Evolutionary conservation across 2,329 filamentous ascomycete species (phyloP), one percentile per base, ranked within the genome.

Genomic region (Beauveria sp.): DNA sequence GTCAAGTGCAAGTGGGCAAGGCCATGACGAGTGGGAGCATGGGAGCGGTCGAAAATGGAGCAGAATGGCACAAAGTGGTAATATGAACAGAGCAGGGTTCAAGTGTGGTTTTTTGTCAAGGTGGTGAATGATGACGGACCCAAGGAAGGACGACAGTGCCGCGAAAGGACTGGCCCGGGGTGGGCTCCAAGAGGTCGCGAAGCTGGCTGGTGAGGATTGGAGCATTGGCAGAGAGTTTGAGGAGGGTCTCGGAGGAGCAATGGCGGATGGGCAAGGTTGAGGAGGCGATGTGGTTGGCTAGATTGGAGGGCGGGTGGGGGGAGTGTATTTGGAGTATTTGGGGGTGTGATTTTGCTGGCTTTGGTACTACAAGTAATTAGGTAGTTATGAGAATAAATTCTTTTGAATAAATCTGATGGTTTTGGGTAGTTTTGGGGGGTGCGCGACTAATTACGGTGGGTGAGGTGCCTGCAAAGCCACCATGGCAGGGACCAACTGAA

Each of bases 181-280:
- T 48, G 51, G 18, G 43, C 51, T 47, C 48, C 55, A 56, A 30
- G 48, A 60, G 43, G 50, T 61, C 46, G 58, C 58, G 58, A 61
- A 61, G 58, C 58, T 54, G 58, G 48, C 16, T 51, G 48, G 48
- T 51, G 48, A 51, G 48, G 26, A 51, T 51, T 37, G 34, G 44
- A 47, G 44, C 44, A 47, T 58, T 53, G 46, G 58, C 50, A 53
- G 50, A 60, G 58, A 62, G 60, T 62, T 62, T 62, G 60, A 62
- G 60, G 60, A 62, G 60, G 60, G 60, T 62, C 60, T 62, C 60
- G 60, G 60, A 62, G 55, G 58, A 62, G 53, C 22, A 34, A 56
- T 50, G 59, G 60, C 41, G 48, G 60, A 62, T 54, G 55, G 50
- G 43, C 60, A 62, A 59, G 60, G 60, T 47, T 58, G 48, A 62